These are phyloP conservation scores for Hypoxylon fragiforme DNA, from an alignment of 495 filamentous ascomycete species.

Conservation along the genomic window DNA sequence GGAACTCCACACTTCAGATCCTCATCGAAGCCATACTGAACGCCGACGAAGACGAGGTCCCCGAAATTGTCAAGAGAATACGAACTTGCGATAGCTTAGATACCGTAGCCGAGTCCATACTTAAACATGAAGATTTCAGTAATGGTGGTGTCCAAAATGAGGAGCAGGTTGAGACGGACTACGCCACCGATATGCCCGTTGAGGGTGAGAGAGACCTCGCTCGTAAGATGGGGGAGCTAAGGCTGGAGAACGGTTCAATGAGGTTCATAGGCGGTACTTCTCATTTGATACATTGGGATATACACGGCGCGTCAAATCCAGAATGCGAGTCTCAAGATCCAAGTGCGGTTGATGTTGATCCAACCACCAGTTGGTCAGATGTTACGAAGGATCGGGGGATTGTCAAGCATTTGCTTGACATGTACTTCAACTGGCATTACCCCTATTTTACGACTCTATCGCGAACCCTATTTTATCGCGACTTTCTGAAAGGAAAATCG, in stretches of 20 bases:
- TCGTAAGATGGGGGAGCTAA: constrained; percentile 89
- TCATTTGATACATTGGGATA: constrained; percentile 73
- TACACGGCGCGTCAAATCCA: constrained; percentile 57
- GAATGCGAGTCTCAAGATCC: constrained; percentile 55
- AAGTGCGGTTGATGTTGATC: constrained; percentile 57
- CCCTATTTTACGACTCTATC: constrained; percentile 93
- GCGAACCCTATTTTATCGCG: constrained; percentile 84
- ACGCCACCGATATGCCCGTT: constrained; percentile 49
- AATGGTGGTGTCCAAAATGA: constrained; percentile 50
- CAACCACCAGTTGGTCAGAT: constrained; percentile 81
- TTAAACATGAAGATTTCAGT: constrained; percentile 52
- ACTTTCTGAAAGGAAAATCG: constrained; percentile 71
- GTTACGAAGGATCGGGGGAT: constrained; percentile 80
- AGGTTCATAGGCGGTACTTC: constrained; percentile 95
- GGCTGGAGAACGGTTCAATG: constrained; percentile 84
- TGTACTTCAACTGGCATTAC: constrained; percentile 99
- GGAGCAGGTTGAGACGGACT: constrained; percentile 43
- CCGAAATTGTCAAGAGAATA: constrained; percentile 80
- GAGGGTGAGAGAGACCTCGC: constrained; percentile 85
- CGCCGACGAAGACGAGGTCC: constrained; percentile 79
- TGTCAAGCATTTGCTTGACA: constrained; percentile 85
- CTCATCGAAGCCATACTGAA: constrained; percentile 92
- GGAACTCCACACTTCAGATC: constrained; percentile 85
- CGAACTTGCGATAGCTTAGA: constrained; percentile 91
- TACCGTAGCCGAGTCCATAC: constrained; percentile 79